Conservation (phyloP, 495 filamentous ascomycete species). For the Aspergillus steynii region DNA sequence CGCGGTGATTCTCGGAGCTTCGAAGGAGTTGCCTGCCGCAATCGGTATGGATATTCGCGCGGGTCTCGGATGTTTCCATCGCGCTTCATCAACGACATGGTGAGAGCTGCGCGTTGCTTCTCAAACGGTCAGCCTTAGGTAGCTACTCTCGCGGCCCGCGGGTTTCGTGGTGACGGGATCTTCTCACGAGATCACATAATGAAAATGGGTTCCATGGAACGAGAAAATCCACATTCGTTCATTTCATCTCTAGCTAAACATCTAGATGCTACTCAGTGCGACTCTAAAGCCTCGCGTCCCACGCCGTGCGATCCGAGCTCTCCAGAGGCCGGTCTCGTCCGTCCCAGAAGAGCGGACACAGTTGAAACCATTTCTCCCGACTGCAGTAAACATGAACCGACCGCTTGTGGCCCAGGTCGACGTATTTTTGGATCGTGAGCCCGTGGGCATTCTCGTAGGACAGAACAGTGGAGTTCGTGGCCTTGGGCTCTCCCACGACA, state of each 20-base stretch:
- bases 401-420: conserved; percentile 67
- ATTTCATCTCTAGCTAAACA: not conserved
- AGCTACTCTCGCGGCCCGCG: too few species aligned
- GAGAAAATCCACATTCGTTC: not conserved
- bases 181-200: not conserved
- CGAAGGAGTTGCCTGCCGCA: not conserved
- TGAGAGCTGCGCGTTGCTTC: too few species aligned
- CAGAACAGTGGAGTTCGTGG: conserved; percentile 58
- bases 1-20: not conserved
- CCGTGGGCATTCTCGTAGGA: conserved; percentile 68
- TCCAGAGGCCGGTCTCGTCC: conserved; percentile 45
- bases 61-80: not conserved
- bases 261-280: not conserved
- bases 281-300: conserved; percentile 48
- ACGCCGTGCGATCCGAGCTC: conserved; percentile 47
- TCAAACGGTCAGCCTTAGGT: too few species aligned
- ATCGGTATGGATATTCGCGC: not conserved
- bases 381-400: conserved; percentile 60
- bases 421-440: conserved; percentile 62
- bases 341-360: conserved; percentile 59
- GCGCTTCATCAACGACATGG: too few species aligned
- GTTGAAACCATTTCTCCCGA: conserved; percentile 67
- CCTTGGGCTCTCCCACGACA: conserved; percentile 67
- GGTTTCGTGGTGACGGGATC: not conserved
- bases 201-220: not conserved